Conservation (phyloP, 1,139 yeast genomes). For the Debaryomyces nepalensis region DNA sequence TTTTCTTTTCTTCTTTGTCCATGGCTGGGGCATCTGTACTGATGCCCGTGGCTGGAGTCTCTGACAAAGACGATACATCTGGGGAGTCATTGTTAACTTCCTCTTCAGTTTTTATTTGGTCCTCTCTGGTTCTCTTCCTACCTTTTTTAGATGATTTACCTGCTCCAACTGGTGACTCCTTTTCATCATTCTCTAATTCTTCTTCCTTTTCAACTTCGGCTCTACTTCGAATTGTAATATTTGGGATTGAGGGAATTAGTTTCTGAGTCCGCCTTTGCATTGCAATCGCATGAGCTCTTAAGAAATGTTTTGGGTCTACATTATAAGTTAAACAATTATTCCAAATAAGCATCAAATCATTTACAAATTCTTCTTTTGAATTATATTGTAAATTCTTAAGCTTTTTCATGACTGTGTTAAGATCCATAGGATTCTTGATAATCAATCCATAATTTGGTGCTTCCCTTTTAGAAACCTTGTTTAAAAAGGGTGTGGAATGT, state of each 20-base stretch:
- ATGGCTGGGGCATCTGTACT: conserved; percentile 13
- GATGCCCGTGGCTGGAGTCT: conserved; percentile 19
- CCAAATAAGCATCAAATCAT: conserved; percentile 94
- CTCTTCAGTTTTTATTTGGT: conserved; percentile 37
- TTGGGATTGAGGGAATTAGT: conserved; percentile 84
- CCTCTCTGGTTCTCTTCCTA: conserved; percentile 46
- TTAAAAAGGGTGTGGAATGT: conserved; percentile 94
- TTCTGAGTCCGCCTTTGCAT: conserved; percentile 89
- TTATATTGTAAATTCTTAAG: conserved; percentile 78
- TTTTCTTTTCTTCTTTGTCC: conserved; percentile 15
- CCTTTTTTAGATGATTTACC: conserved; percentile 49
- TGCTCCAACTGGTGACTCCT: conserved; percentile 38
- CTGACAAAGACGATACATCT: conserved; percentile 18
- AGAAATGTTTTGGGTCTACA: conserved; percentile 91
- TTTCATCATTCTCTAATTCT: conserved; percentile 31
- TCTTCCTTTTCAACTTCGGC: conserved; percentile 87
- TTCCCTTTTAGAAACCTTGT: conserved; percentile 93
- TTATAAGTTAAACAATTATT: conserved; percentile 90
- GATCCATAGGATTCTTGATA: conserved; percentile 94
- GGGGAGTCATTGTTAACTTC: conserved; percentile 22
- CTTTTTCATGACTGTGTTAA: conserved; percentile 91
- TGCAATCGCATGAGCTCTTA: conserved; percentile 90
- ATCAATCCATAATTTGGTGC: conserved; percentile 95
- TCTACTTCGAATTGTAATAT: conserved; percentile 77
- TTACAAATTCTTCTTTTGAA: conserved; percentile 87